Evolutionary conservation across 2,329 filamentous ascomycete species (phyloP).

Genomic region (Talaromyces rugulosus): DNA sequence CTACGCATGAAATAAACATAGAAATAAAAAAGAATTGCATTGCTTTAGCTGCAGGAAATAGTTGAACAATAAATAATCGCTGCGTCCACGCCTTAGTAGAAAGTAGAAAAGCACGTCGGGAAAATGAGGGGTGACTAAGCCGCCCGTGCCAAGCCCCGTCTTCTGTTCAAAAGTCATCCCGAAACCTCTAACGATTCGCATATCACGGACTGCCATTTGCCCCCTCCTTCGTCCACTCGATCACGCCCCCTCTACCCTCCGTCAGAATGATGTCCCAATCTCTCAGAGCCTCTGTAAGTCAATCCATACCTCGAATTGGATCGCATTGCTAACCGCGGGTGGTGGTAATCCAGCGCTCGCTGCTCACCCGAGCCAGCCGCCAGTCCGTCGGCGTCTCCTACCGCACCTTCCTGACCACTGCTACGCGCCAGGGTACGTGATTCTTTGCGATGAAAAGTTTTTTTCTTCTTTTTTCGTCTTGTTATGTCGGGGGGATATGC

Average conservation of each 20-base stretch:
- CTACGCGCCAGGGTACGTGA: constrained; percentile 58
- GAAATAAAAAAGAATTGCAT: neutral
- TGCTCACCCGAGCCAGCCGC: constrained; percentile 57
- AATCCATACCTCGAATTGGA: neutral
- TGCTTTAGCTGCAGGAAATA: neutral
- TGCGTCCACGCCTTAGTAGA: too few relatives aligned
- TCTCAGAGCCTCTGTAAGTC: constrained; percentile 57
- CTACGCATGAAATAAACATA: neutral
- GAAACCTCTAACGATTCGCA: constrained; percentile 7
- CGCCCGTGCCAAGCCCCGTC: constrained; percentile 7
- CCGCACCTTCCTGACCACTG: constrained; percentile 61
- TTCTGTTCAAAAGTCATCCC: constrained; percentile 55
- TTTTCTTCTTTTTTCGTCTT: neutral
- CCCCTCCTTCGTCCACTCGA: constrained; percentile 4
- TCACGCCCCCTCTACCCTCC: neutral
- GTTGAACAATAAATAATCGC: too few relatives aligned
- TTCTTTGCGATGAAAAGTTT: constrained; percentile 3
- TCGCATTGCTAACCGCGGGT: constrained; percentile 21
- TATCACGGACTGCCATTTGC: constrained; percentile 1
- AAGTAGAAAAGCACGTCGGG: neutral
- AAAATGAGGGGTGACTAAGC: constrained; percentile 15
- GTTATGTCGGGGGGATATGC: neutral
- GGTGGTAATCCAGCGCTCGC: constrained; percentile 50
- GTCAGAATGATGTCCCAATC: constrained; percentile 56
- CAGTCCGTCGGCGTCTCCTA: constrained; percentile 54